A percentile compares a stretch with the other conserved stretches of the same genome.
phyloP scores from a whole-genome alignment of 139 green algal species.

The Spirogloea muscicola region DNA sequence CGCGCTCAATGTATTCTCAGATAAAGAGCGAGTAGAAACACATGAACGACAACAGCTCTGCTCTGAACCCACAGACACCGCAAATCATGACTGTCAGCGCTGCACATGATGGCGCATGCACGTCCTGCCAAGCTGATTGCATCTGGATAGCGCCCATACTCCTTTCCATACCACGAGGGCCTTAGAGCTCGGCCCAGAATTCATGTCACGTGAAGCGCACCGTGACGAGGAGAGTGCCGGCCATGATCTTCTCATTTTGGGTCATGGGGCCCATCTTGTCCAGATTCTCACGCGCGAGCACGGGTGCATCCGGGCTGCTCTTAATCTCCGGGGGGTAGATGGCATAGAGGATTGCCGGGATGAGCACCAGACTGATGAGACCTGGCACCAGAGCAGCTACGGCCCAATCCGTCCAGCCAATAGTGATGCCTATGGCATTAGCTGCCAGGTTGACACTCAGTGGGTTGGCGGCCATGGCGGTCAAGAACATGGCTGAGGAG shows the following conservation, averaged over 20 bases:
- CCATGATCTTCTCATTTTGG: slow-evolving; percentile 93
- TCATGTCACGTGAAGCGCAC: too few relatives aligned
- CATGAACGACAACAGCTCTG: too few relatives aligned
- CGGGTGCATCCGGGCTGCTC: slow-evolving; percentile 90
- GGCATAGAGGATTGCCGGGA: slow-evolving; percentile 90
- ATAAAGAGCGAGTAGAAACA: too few relatives aligned
- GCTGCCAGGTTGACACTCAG: slow-evolving; percentile 92
- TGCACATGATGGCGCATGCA: too few relatives aligned
- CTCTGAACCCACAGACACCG: too few relatives aligned
- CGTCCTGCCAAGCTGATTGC: too few relatives aligned
- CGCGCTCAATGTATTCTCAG: too few relatives aligned
- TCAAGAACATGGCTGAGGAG: slow-evolving; percentile 98
- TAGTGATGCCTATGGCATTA: slow-evolving; percentile 73
- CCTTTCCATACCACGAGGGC: too few relatives aligned
- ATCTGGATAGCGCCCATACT: too few relatives aligned
- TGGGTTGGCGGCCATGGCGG: slow-evolving; percentile 98
- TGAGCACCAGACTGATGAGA: slow-evolving; percentile 67
- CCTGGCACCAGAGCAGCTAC: slow-evolving; percentile 83
- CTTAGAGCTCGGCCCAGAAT: too few relatives aligned
- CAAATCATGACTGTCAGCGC: too few relatives aligned
- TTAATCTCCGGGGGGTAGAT: slow-evolving; percentile 95
- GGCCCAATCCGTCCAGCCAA: slow-evolving; percentile 92
- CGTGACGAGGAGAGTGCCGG: slow-evolving; percentile 77
- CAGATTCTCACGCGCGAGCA: slow-evolving; percentile 82
- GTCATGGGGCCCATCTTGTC: slow-evolving; percentile 89